Conservation (phyloP, 1,284 basidiomycete genomes). For the Amylostereum areolatum region DNA sequence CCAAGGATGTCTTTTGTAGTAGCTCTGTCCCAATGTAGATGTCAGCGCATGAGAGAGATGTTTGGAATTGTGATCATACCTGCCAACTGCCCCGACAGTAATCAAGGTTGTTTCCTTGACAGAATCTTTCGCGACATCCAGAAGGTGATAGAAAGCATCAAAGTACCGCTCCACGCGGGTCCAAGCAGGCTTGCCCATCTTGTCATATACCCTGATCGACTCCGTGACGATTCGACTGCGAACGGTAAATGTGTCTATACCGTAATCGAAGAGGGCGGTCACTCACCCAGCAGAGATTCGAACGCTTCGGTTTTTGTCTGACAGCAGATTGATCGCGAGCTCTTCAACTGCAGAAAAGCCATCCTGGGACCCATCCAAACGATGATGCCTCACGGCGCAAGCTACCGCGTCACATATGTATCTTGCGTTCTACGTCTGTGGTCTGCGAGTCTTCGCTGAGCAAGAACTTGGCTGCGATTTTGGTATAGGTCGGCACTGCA, state of each 20-base stretch:
- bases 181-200: constrained; percentile 19
- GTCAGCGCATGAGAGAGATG: constrained; percentile 1
- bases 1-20: constrained; percentile 48
- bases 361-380: constrained; percentile 16
- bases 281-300: constrained; percentile 65
- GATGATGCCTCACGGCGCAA: constrained; percentile 43
- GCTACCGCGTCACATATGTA: constrained; percentile 34
- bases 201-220: constrained; percentile 37
- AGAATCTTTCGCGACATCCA: constrained; percentile 36
- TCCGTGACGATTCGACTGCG: constrained; percentile 43
- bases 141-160: constrained; percentile 39
- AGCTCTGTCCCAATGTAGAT: constrained; percentile 30
- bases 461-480: no score
- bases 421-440: background rate
- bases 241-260: constrained; percentile 5
- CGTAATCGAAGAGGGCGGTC: background rate
- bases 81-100: constrained; percentile 55
- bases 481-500: no score
- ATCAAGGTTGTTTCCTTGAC: constrained; percentile 58
- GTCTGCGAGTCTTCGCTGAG: no score
- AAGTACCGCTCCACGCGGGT: constrained; percentile 38
- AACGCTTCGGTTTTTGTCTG: constrained; percentile 49
- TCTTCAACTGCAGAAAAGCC: background rate
- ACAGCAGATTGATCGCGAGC: constrained; percentile 20
- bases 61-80: constrained; percentile 35